These are phyloP conservation scores for Beauveria brongniartii DNA, from an alignment of 2,329 filamentous ascomycete genomes.

Conservation along the genomic window DNA sequence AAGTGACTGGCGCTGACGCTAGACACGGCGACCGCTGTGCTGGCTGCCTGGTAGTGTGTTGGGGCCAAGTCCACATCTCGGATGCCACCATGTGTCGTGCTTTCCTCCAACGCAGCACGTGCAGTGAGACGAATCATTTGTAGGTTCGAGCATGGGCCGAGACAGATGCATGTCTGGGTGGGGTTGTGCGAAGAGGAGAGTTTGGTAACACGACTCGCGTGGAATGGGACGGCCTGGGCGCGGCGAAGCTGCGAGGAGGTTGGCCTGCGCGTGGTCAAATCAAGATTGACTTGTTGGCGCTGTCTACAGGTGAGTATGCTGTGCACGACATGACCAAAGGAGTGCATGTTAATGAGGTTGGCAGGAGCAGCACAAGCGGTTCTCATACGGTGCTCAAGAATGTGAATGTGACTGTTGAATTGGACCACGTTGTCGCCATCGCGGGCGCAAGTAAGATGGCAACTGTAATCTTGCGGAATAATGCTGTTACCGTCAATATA, in stretches of 20 bases:
- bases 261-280: conserved; percentile 23
- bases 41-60: conserved; percentile 26
- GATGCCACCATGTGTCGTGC: conserved; percentile 38
- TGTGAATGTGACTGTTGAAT: conserved; percentile 12
- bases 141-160: conserved; percentile 27
- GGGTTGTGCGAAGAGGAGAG: conserved; percentile 23
- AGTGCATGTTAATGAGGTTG: background rate
- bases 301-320: conserved; percentile 17
- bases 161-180: conserved; percentile 28
- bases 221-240: conserved; percentile 16
- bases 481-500: too few relatives aligned
- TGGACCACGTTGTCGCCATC: background rate
- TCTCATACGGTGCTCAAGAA: background rate
- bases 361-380: background rate
- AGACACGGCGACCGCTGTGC: conserved; percentile 21
- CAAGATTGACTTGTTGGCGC: conserved; percentile 20
- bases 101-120: conserved; percentile 19
- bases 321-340: background rate
- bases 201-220: conserved; percentile 20
- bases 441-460: too few relatives aligned
- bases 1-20: conserved; percentile 38
- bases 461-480: too few relatives aligned
- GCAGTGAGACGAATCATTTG: conserved; percentile 21
- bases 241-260: background rate
- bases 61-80: conserved; percentile 31